Percentiles rank a stretch among this genome's conserved stretches.
phyloP scores from a whole-genome alignment of 345 rosid genomes.

The Corymbia maculata region DNA sequence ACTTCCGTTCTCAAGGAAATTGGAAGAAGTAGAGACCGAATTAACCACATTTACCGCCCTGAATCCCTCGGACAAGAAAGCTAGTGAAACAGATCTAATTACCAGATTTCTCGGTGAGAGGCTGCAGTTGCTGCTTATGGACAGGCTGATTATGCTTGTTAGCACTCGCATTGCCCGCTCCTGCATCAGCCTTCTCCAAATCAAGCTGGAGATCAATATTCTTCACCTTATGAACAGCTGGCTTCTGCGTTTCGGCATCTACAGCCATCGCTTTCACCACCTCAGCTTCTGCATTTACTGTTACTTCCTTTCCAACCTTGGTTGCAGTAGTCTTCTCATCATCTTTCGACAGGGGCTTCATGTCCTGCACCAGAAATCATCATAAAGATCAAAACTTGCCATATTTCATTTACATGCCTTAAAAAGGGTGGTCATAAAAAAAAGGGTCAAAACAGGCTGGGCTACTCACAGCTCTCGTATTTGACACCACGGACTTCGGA shows the following conservation, averaged over 20 bases:
- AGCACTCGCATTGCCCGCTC: background rate
- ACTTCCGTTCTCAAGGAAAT: background rate
- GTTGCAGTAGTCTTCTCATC: slow-evolving; percentile 19
- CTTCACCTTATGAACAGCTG: slow-evolving; percentile 23
- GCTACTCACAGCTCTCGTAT: slow-evolving; percentile 64
- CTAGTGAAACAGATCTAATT: background rate
- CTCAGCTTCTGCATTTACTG: slow-evolving; percentile 22
- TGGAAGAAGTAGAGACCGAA: background rate
- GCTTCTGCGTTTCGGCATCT: slow-evolving; percentile 44
- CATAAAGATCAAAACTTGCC: background rate
- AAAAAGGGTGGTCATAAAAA: background rate
- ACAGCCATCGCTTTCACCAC: slow-evolving; percentile 31
- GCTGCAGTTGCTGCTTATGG: slow-evolving; percentile 27
- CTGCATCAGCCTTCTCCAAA: slow-evolving; percentile 69
- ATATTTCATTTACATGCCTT: background rate
- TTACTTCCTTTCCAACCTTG: slow-evolving; percentile 24
- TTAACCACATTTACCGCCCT: background rate
- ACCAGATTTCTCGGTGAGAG: slow-evolving; percentile 49
- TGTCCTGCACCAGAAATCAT: slow-evolving; percentile 31
- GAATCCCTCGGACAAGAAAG: background rate
- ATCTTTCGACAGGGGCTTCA: slow-evolving; percentile 34
- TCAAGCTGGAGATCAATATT: slow-evolving; percentile 70
- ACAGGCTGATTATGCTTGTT: slow-evolving; percentile 35
- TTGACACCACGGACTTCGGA: slow-evolving; percentile 44
- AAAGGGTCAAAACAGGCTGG: slow-evolving; percentile 1